Conservation (phyloP, 169 alveolate genomes). For the Hepatocystis sp. region DNA sequence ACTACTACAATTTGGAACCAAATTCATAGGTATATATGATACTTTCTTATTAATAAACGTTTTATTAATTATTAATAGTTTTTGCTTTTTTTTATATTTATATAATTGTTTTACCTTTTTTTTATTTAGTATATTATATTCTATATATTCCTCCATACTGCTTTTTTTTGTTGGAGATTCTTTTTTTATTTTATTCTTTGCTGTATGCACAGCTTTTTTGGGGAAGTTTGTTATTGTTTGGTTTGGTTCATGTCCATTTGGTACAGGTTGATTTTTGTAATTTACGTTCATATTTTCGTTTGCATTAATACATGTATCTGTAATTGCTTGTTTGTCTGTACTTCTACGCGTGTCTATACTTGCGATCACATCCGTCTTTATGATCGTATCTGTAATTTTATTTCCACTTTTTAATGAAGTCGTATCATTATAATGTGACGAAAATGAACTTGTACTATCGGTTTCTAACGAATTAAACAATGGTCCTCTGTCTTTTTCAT, state of each 20-base stretch:
- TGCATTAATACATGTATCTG: too few relatives aligned
- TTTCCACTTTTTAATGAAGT: neutral
- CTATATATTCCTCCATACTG: slow-evolving; percentile 7
- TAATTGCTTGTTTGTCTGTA: too few relatives aligned
- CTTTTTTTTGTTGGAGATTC: neutral
- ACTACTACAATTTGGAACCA: slow-evolving; percentile 26
- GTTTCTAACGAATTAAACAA: neutral
- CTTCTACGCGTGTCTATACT: too few relatives aligned
- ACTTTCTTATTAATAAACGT: slow-evolving; percentile 22
- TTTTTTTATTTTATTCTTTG: neutral
- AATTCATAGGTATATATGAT: slow-evolving; percentile 53
- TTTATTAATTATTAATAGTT: slow-evolving; percentile 16
- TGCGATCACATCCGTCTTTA: neutral
- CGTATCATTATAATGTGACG: neutral
- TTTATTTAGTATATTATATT: slow-evolving; percentile 25
- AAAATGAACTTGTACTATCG: neutral
- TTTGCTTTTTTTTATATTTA: slow-evolving; percentile 38
- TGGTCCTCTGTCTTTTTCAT: neutral
- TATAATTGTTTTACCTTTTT: slow-evolving; percentile 39
- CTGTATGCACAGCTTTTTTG: too few relatives aligned
- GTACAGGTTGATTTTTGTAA: too few relatives aligned
- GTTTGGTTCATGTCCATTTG: too few relatives aligned
- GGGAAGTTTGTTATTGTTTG: too few relatives aligned
- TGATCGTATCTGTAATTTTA: neutral
- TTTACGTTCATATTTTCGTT: too few relatives aligned